Evolutionary conservation across 768 basidiomycete genomes (phyloP).

Genomic region (Agrocybe chaxingu): DNA sequence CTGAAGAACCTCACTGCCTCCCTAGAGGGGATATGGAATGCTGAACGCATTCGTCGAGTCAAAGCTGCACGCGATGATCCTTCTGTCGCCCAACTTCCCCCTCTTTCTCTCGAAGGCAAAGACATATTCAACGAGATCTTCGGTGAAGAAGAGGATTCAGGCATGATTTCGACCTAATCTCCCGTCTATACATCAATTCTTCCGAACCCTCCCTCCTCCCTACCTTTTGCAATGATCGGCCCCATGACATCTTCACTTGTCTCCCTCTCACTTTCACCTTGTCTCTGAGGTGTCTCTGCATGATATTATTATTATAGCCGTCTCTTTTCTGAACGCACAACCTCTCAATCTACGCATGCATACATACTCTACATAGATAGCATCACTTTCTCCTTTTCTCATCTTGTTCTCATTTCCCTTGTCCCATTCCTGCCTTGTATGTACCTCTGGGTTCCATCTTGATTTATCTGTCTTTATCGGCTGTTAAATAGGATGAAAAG

Average conservation of each 20-base stretch:
- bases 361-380: no score
- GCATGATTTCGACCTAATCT: constrained; percentile 69
- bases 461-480: constrained; percentile 2
- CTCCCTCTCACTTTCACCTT: no score
- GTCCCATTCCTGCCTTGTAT: constrained; percentile 6
- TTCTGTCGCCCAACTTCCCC: constrained; percentile 51
- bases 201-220: no score
- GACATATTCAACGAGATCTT: constrained; percentile 81
- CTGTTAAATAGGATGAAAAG: not conserved
- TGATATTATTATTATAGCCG: no score
- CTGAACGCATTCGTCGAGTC: constrained; percentile 70
- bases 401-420: not conserved
- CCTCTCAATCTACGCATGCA: no score
- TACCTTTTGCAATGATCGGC: no score
- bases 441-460: not conserved
- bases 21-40: constrained; percentile 84
- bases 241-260: not conserved
- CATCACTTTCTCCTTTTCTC: not conserved
- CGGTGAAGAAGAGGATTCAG: constrained; percentile 60
- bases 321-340: no score
- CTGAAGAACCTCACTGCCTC: constrained; percentile 75
- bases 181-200: not conserved
- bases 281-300: no score
- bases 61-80: constrained; percentile 61
- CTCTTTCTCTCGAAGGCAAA: constrained; percentile 68